Evolutionary conservation across 352 stramenopile species (phyloP), one percentile per base, ranked within the genome.

Genomic region (Phytophthora constricta): DNA sequence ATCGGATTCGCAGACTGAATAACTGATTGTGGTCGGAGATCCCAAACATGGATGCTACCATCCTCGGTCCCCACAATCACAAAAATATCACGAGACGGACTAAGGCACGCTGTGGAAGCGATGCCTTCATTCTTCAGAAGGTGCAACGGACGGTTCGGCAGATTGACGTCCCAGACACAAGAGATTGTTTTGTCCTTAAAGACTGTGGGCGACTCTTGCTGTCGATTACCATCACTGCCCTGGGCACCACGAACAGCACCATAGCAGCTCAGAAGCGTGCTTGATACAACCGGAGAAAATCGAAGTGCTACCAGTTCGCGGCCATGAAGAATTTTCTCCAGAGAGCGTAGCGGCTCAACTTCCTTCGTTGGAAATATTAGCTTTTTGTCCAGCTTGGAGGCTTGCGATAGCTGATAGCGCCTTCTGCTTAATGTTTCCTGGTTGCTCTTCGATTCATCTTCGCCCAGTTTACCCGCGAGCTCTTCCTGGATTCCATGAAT

Each of bases 91-190:
- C 83, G 72, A 10, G 60, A 76, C 14, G 82, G 85, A 26, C 75
- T 75, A 5, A 93, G 62, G 11, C 70, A 78, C 0, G 67, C 67
- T 2, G 78, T 63, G 2, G 77, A 79, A 5, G 78, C 66, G 13
- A 69, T 20, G 41, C 82, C 83, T 72, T 89, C 84, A 27, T 68
- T 80, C 19, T 82, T 75, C 2, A 89, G 62, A 16, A 86, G 37
- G 55, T 86, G 78, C 17, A 80, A 59, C 8, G 68, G 74, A 11
- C 77, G 63, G 26, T 72, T 56, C 10, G 80, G 70, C 26, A 87
- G 66, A 60, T 89, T 89, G 19, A 91, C 54, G 31, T 93, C 82
- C 84, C 84, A 93, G 4, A 91, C 64, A 49, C 82, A 90, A 2
- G 77, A 72, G 17, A 92, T 70, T 0, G 77, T 83, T 49, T 89